phyloP scores from a whole-genome alignment of 129 eudicot species.

The Helianthus tuberosus region DNA sequence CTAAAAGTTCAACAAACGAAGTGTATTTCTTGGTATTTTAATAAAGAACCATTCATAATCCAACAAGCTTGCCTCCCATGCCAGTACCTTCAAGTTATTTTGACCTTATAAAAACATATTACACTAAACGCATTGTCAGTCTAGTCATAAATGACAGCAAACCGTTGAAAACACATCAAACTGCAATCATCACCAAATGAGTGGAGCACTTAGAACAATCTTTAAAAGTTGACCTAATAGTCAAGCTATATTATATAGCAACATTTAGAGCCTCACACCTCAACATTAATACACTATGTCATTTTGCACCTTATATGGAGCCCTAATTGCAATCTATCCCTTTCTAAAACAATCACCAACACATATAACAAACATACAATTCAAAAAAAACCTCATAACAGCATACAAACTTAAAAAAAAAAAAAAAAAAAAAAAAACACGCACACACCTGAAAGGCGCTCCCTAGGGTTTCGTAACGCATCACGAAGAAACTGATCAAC shows the following conservation, averaged over 20 bases:
- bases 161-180: not conserved
- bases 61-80: not conserved
- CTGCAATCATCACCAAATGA: not conserved
- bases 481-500: conserved; percentile 98
- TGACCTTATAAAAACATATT: too few relatives aligned
- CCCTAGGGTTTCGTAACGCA: conserved; percentile 96
- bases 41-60: not conserved
- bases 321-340: conserved; percentile 10
- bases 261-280: not conserved
- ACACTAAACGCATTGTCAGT: too few relatives aligned
- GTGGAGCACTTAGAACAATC: not conserved
- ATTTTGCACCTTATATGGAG: not conserved
- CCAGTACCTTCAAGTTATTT: not conserved
- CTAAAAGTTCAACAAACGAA: too few relatives aligned
- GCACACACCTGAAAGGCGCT: conserved; percentile 67
- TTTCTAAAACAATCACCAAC: not conserved
- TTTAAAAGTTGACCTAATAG: not conserved
- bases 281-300: not conserved
- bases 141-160: not conserved
- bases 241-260: conserved; percentile 4
- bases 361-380: not conserved
- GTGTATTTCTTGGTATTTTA: not conserved
- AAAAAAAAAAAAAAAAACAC: not conserved
- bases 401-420: not conserved
- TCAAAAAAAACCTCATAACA: not conserved